Evolutionary conservation across 352 stramenopile species (phyloP).

Genomic region (Globisporangium uncinulatum): DNA sequence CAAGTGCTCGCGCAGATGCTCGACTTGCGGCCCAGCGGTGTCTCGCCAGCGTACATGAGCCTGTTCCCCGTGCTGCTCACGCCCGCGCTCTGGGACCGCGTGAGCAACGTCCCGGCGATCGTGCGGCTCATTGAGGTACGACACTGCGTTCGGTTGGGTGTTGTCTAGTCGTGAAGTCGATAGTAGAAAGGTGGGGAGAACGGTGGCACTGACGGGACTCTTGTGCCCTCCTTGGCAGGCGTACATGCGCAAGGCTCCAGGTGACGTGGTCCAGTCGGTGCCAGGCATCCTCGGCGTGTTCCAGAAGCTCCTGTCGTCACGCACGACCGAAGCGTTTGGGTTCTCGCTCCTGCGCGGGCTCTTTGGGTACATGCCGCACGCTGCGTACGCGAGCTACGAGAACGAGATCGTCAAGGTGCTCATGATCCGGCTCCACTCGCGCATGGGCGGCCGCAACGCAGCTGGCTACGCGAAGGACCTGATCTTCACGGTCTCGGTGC

Average conservation of each 20-base stretch:
- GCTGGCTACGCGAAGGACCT: conserved; percentile 81
- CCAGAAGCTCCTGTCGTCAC: conserved; percentile 95
- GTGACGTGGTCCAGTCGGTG: conserved; percentile 79
- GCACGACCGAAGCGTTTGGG: conserved; percentile 89
- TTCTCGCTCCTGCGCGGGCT: conserved; percentile 92
- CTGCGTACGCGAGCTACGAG: conserved; percentile 71
- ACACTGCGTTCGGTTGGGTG: not conserved
- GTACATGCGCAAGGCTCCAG: conserved; percentile 93
- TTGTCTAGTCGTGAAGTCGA: not conserved
- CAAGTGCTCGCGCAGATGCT: conserved; percentile 98
- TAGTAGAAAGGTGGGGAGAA: too few species aligned
- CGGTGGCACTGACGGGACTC: too few species aligned
- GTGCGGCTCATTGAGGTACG: conserved; percentile 92
- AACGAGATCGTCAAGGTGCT: conserved; percentile 93
- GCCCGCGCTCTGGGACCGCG: conserved; percentile 93
- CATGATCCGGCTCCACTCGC: conserved; percentile 91
- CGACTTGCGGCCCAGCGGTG: conserved; percentile 86
- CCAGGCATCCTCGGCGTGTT: conserved; percentile 95
- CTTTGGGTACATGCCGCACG: conserved; percentile 81
- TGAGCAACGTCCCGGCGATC: conserved; percentile 96
- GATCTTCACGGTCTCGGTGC: conserved; percentile 84
- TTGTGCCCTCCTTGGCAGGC: conserved; percentile 32
- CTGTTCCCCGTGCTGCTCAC: conserved; percentile 95
- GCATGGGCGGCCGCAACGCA: conserved; percentile 87
- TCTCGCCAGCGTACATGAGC: conserved; percentile 91